Conservation (phyloP, 2,329 filamentous ascomycete species). For the Alternaria triticimaculans region DNA sequence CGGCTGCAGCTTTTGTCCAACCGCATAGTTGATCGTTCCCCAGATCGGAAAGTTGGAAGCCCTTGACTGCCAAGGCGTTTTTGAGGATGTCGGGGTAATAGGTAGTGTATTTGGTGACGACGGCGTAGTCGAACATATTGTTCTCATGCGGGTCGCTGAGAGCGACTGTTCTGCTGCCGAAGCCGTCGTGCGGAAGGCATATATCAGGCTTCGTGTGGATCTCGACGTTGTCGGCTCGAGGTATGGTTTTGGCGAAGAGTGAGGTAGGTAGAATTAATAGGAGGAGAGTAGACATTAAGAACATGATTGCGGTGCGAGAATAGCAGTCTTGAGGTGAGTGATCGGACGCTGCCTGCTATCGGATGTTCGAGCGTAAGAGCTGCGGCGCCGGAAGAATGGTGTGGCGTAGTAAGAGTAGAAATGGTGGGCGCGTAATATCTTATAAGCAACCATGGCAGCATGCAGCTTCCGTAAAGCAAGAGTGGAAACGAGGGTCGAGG, state of each 20-base stretch:
- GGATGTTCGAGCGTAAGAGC: neutral
- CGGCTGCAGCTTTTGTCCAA: slow-evolving; percentile 12
- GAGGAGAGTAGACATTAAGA: neutral
- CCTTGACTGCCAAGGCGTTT: neutral
- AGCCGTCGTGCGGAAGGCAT: neutral
- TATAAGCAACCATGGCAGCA: neutral
- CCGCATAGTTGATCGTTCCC: neutral
- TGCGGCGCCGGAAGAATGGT: neutral
- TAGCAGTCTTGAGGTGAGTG: neutral
- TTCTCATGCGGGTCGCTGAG: neutral
- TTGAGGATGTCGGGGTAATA: slow-evolving; percentile 10
- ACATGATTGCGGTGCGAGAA: neutral
- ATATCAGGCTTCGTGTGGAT: neutral
- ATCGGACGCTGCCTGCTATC: neutral
- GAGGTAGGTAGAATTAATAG: neutral
- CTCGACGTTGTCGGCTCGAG: neutral
- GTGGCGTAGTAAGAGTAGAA: neutral
- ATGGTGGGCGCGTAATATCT: neutral
- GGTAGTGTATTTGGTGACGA: slow-evolving; percentile 8
- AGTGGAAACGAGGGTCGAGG: neutral
- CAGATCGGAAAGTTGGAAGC: neutral
- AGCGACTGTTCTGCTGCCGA: neutral
- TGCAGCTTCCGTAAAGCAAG: neutral
- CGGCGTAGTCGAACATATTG: neutral
- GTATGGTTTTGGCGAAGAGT: neutral